Evolutionary conservation across 352 stramenopile species (phyloP).

Genomic region (Pythium utonaiense): DNA sequence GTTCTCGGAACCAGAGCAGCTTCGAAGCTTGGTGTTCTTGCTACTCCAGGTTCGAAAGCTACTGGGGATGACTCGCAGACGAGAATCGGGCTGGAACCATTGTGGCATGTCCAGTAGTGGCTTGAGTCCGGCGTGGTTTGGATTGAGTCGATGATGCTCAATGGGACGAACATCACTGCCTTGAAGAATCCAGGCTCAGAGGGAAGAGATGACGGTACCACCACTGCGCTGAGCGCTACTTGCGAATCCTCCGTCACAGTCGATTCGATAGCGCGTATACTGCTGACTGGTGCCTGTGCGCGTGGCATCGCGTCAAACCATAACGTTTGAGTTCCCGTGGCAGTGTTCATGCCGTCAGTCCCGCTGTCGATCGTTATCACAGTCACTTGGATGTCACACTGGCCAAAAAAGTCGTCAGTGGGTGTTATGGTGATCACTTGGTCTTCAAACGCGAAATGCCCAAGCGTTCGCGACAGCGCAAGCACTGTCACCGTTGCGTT

Average conservation of each 20-base stretch:
- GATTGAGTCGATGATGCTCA: neutral
- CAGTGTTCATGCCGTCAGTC: neutral
- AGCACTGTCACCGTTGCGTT: neutral
- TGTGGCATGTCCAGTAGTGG: slow-evolving; percentile 4
- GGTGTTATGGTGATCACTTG: slow-evolving; percentile 3
- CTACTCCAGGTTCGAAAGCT: neutral
- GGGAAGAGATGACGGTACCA: neutral
- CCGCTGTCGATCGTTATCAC: slow-evolving; percentile 7
- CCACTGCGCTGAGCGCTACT: neutral
- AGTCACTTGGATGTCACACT: slow-evolving; percentile 2
- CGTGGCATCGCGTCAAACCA: slow-evolving; percentile 14
- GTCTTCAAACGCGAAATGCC: neutral
- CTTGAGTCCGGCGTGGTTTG: neutral
- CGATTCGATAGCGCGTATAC: neutral
- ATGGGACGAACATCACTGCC: slow-evolving; percentile 9
- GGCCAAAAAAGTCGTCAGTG: slow-evolving; percentile 11
- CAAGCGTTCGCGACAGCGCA: neutral
- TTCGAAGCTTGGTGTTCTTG: neutral
- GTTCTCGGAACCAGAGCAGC: neutral
- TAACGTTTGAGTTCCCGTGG: neutral
- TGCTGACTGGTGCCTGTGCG: neutral
- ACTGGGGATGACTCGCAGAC: neutral
- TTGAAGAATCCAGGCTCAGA: slow-evolving; percentile 4
- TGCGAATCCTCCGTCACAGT: slow-evolving; percentile 5
- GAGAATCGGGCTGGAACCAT: neutral